Base-by-base conservation (phyloP, 2,329 filamentous ascomycete genomes). In the Exutisphaerella laricina region DNA sequence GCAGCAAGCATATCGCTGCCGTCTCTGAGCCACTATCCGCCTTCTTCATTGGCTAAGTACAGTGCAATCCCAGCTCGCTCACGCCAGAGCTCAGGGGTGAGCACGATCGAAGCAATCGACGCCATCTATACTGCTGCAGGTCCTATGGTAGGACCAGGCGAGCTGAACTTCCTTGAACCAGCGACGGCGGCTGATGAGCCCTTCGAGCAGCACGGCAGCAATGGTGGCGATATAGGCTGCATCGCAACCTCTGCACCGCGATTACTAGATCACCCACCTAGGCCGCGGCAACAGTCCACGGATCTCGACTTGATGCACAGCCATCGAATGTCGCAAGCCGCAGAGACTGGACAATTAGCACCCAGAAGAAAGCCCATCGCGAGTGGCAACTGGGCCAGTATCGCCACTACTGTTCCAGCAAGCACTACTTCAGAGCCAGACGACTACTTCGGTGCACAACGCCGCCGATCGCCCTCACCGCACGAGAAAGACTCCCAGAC, bases 251-350 rank as follows among this genome's bases (percentile, higher is more conserved):
- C 54, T 9, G 56, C 60, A 33, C 58, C 58, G 7, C 33, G 29
- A 13, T 39, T 61, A 8, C 46, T 59, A 5, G 56, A 39, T 10
- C 40, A 41, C 14, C 43, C 33, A 17, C 13, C 41, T 25, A 41
- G 46, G 14, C 49, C 49, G 14, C 46, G 50, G 22, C 39, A 55
- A 18, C 46, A 50, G 21, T 56, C 59, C 14, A 17, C 44, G 2
- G 60, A 62, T 34, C 47, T 64, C 8, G 56, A 63, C 31, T 56
- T 71, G 18, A 66, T 73, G 42, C 63, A 70, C 41, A 70, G 56
- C 44, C 70, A 72, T 49, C 69, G 71, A 22, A 57, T 70, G 41
- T 73, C 70, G 4, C 71, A 72, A 49, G 70, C 70, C 22, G 71
- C 71, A 13, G 71, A 74, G 56, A 73, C 69, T 25, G 71, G 71